Evolutionary conservation across 2,329 filamentous ascomycete genomes (phyloP).

Genomic region (Sporothrix brasiliensis): DNA sequence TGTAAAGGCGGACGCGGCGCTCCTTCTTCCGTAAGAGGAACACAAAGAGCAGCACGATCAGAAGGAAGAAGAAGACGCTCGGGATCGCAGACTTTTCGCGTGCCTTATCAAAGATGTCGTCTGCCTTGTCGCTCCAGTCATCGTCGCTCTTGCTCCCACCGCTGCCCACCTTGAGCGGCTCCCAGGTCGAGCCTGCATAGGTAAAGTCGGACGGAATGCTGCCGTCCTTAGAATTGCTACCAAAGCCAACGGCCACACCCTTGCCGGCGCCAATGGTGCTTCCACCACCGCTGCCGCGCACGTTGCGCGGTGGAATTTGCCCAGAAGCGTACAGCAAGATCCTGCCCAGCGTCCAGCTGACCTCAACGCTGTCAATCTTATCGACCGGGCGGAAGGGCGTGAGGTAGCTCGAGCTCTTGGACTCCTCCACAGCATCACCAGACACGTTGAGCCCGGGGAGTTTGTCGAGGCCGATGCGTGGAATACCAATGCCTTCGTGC

Average conservation of each 20-base stretch:
- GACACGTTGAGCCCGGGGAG: constrained; percentile 68
- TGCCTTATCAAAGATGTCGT: constrained; percentile 66
- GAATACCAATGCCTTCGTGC: constrained; percentile 93
- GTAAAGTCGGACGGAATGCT: constrained; percentile 76
- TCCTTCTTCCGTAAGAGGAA: constrained; percentile 82
- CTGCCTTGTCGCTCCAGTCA: constrained; percentile 56
- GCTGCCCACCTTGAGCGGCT: constrained; percentile 49
- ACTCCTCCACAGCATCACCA: constrained; percentile 67
- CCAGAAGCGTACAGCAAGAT: constrained; percentile 94
- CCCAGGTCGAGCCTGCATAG: constrained; percentile 66
- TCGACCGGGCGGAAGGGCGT: constrained; percentile 91
- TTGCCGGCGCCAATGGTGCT: constrained; percentile 44
- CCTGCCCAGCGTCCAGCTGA: constrained; percentile 96
- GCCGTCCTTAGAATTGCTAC: constrained; percentile 71
- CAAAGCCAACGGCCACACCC: constrained; percentile 81
- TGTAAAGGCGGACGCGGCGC: constrained; percentile 64
- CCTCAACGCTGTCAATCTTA: constrained; percentile 86
- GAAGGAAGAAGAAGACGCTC: constrained; percentile 74
- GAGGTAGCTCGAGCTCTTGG: constrained; percentile 73
- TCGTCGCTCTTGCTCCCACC: constrained; percentile 60
- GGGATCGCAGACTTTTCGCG: constrained; percentile 71
- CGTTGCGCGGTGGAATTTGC: constrained; percentile 69
- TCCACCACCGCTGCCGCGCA: constrained; percentile 2
- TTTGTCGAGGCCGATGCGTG: constrained; percentile 76
- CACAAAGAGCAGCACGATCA: constrained; percentile 67